A percentile compares a stretch with the other conserved stretches of the same genome.
phyloP scores from a whole-genome alignment of 441 rosid genomes.

The Eutrema salsugineum region DNA sequence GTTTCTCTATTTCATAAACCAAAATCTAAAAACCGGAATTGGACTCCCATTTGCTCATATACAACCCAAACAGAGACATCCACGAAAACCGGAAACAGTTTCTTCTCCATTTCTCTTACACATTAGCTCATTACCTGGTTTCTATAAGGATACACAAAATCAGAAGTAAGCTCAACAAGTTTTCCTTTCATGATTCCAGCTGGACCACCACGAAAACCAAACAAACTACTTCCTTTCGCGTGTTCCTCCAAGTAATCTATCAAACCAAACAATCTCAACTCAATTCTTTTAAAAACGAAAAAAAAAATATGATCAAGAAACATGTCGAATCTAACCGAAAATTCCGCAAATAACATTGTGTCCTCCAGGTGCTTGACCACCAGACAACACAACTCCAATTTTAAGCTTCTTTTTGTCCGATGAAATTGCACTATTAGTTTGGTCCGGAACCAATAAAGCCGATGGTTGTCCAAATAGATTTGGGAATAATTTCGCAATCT shows the following conservation, averaged over 20 bases:
- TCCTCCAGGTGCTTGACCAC: constrained; percentile 99
- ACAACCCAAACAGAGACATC: not conserved
- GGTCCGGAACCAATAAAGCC: constrained; percentile 53
- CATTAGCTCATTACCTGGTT: constrained; percentile 55
- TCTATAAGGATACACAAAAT: constrained; percentile 70
- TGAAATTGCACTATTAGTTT: constrained; percentile 5
- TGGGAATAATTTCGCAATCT: constrained; percentile 86
- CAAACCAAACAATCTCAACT: not conserved
- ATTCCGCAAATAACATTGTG: constrained; percentile 97
- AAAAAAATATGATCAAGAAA: not conserved
- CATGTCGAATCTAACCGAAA: constrained; percentile 50
- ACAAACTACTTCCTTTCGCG: constrained; percentile 69
- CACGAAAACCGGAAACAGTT: not conserved
- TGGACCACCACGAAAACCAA: constrained; percentile 95
- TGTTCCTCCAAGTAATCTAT: constrained; percentile 84
- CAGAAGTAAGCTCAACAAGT: constrained; percentile 60
- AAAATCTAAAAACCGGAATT: not conserved
- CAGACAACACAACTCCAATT: constrained; percentile 92
- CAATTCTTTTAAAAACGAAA: not conserved
- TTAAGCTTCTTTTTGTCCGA: constrained; percentile 61
- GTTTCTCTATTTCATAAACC: no score
- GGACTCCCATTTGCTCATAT: not conserved
- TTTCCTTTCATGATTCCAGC: constrained; percentile 95
- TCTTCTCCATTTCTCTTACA: not conserved
- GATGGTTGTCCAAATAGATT: constrained; percentile 84